Evolutionary conservation across 441 rosid genomes (phyloP).

Genomic region (Gossypium davidsonii): DNA sequence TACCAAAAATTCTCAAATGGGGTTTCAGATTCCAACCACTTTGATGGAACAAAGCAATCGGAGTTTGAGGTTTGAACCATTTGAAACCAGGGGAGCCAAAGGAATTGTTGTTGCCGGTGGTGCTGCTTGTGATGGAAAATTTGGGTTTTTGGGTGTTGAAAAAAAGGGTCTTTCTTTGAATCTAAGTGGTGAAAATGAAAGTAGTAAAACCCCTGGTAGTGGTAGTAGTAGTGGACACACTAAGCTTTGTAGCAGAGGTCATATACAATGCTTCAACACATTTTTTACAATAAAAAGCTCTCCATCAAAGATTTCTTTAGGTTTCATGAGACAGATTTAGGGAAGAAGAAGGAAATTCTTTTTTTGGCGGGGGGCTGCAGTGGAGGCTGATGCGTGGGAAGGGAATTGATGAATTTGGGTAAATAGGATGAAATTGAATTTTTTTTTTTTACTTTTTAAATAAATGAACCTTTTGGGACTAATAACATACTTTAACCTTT

Average conservation of each 20-base stretch:
- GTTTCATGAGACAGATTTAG: too few species aligned
- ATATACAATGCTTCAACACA: constrained; percentile 6
- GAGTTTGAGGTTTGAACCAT: constrained; percentile 16
- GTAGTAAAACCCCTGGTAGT: background rate
- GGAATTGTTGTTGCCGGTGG: background rate
- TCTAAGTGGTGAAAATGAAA: constrained; percentile 19
- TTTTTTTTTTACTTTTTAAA: too few species aligned
- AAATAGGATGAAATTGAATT: too few species aligned
- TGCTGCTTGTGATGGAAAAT: constrained; percentile 16
- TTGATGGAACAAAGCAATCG: constrained; percentile 19
- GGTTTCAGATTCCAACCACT: constrained; percentile 26
- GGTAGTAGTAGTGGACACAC: constrained; percentile 16
- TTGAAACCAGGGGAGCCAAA: constrained; percentile 20
- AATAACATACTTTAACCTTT: too few species aligned
- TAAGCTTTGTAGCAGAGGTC: constrained; percentile 72
- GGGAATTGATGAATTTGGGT: too few species aligned
- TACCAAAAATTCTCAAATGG: constrained; percentile 21
- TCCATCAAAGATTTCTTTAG: too few species aligned
- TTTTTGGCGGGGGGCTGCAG: too few species aligned
- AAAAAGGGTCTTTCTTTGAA: constrained; percentile 23
- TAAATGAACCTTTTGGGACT: too few species aligned
- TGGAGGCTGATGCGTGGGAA: too few species aligned
- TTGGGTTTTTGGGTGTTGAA: constrained; percentile 18
- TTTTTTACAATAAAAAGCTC: too few species aligned
- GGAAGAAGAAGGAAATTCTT: too few species aligned